Evolutionary conservation across 2,329 filamentous ascomycete genomes (phyloP).

Genomic region (Dactylonectria macrodidyma): DNA sequence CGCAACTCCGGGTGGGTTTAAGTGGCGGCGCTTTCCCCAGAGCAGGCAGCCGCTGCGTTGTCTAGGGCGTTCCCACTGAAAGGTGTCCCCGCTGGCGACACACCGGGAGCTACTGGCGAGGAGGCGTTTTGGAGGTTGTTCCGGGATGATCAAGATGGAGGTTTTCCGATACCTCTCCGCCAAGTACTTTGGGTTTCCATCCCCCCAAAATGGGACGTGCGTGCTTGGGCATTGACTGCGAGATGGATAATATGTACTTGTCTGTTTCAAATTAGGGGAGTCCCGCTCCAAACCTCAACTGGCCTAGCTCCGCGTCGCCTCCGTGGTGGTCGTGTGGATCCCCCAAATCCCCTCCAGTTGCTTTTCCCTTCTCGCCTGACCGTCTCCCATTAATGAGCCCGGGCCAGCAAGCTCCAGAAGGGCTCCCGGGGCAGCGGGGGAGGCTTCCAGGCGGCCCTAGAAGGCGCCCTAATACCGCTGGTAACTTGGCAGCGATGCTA

Average conservation of each 20-base stretch:
- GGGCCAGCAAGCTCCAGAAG: neutral
- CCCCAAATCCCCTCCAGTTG: slow-evolving; percentile 8
- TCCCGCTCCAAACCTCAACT: slow-evolving; percentile 33
- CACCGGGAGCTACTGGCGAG: too few relatives aligned
- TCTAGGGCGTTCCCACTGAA: neutral
- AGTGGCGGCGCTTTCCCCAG: neutral
- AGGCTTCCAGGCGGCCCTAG: neutral
- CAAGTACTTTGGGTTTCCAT: slow-evolving; percentile 24
- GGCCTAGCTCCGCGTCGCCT: slow-evolving; percentile 35
- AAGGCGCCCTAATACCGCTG: slow-evolving; percentile 15
- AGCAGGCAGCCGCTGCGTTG: neutral
- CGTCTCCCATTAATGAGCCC: slow-evolving; percentile 27
- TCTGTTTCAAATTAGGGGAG: slow-evolving; percentile 49
- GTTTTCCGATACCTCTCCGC: slow-evolving; percentile 3
- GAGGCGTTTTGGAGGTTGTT: too few relatives aligned
- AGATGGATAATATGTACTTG: slow-evolving; percentile 24
- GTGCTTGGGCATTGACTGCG: slow-evolving; percentile 32
- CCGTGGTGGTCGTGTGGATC: slow-evolving; percentile 34
- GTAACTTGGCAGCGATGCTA: slow-evolving; percentile 15
- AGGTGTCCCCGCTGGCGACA: slow-evolving; percentile 1
- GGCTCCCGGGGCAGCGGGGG: neutral
- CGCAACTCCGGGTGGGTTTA: neutral
- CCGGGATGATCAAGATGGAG: slow-evolving; percentile 1
- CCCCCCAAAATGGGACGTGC: slow-evolving; percentile 23
- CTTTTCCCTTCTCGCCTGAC: slow-evolving; percentile 18